These are phyloP conservation scores for Brasenia schreberi DNA, from an alignment of 164 flowering plant species.

Conservation along the genomic window DNA sequence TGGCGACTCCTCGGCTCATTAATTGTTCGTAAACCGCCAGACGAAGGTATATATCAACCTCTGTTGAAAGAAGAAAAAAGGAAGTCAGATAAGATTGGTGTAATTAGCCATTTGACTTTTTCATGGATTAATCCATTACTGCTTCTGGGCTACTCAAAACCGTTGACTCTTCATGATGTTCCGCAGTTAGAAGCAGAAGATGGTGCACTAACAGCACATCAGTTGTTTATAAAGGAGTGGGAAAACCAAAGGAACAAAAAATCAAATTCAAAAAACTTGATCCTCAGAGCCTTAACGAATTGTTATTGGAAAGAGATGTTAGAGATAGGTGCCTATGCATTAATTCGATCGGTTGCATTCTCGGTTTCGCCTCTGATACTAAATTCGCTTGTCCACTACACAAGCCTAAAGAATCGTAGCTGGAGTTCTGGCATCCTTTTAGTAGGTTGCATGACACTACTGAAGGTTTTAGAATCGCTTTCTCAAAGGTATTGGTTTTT, in stretches of 20 bases:
- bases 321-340: conserved; percentile 31
- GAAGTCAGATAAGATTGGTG: conserved; percentile 12
- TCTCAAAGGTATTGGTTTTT: conserved; percentile 62
- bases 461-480: conserved; percentile 54
- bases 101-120: conserved; percentile 42
- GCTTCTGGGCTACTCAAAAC: conserved; percentile 39
- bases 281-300: conserved; percentile 28
- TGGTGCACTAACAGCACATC: conserved; percentile 41
- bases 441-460: conserved; percentile 42
- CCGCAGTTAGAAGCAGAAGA: conserved; percentile 50
- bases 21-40: conserved; percentile 4
- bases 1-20: conserved; percentile 12
- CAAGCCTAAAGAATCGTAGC: conserved; percentile 16
- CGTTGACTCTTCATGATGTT: conserved; percentile 48
- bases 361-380: conserved; percentile 50
- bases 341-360: conserved; percentile 34
- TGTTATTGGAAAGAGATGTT: conserved; percentile 45
- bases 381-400: conserved; percentile 44
- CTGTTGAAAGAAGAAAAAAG: conserved; percentile 17
- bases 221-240: conserved; percentile 36
- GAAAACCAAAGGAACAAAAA: conserved; percentile 12
- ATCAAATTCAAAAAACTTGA: conserved; percentile 17
- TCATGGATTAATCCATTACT: conserved; percentile 74
- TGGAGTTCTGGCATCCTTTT: conserved; percentile 26
- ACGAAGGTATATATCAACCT: conserved; percentile 28